phyloP scores from a whole-genome alignment of 176 grass and related monocot genomes.

The Elaeis guineensis region DNA sequence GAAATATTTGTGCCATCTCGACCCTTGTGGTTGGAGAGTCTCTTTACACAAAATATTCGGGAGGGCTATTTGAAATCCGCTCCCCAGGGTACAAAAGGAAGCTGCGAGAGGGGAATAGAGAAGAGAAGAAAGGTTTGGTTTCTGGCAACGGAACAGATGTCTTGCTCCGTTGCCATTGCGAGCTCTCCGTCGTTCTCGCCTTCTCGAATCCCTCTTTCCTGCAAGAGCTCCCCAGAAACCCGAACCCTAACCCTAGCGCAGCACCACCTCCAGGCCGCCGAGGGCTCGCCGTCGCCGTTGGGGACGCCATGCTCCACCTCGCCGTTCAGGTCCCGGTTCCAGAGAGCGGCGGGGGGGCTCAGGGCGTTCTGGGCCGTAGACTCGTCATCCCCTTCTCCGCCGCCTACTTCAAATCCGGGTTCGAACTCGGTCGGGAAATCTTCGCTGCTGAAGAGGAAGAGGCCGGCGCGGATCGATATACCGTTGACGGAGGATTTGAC shows the following conservation, averaged over 20 bases:
- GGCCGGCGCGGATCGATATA: constrained; percentile 59
- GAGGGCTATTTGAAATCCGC: background rate
- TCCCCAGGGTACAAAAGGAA: background rate
- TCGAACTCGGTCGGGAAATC: background rate
- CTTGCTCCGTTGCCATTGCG: constrained; percentile 82
- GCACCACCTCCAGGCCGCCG: constrained; percentile 20
- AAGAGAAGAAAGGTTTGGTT: background rate
- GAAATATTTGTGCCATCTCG: too few species aligned
- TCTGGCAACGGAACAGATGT: constrained; percentile 20
- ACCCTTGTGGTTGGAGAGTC: too few species aligned
- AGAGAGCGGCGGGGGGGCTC: constrained; percentile 2
- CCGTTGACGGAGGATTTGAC: constrained; percentile 27
- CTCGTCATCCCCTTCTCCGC: constrained; percentile 12
- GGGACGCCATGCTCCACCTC: constrained; percentile 13
- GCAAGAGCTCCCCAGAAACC: constrained; percentile 77
- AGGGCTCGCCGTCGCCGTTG: constrained; percentile 29
- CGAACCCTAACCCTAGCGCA: constrained; percentile 26
- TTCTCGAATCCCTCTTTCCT: constrained; percentile 61
- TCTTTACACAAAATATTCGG: background rate
- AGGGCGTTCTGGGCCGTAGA: constrained; percentile 15
- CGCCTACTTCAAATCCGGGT: background rate
- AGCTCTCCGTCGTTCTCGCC: constrained; percentile 92
- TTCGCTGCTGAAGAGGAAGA: constrained; percentile 66
- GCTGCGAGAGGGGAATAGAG: rapidly evolving
- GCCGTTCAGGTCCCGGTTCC: constrained; percentile 30